phyloP scores from a whole-genome alignment of 805 yeast species.

The Geotrichum ghanense region DNA sequence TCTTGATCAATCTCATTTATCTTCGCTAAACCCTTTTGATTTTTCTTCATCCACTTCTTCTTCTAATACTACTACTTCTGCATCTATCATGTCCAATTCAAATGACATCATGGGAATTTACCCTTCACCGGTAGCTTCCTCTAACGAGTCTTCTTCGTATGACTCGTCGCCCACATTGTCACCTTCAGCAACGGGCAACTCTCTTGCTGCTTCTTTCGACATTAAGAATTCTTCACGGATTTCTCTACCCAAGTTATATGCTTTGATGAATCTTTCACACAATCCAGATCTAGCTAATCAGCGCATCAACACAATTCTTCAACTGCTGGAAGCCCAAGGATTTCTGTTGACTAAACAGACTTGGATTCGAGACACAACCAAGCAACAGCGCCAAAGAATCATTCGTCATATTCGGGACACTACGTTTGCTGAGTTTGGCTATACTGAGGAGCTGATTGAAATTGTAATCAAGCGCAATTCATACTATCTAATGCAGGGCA shows the following conservation, averaged over 20 bases:
- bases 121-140: not conserved
- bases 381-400: slow-evolving; percentile 36
- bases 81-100: no score
- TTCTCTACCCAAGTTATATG: slow-evolving; percentile 27
- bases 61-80: no score
- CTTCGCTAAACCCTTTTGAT: no score
- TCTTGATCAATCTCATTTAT: no score
- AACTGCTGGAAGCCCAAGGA: slow-evolving; percentile 37
- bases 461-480: slow-evolving; percentile 72
- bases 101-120: not conserved
- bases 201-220: slow-evolving; percentile 5
- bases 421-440: slow-evolving; percentile 40
- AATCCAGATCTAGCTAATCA: slow-evolving; percentile 27
- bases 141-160: slow-evolving; percentile 1
- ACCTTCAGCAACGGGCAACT: not conserved
- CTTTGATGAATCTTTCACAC: slow-evolving; percentile 27
- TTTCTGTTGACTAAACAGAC: slow-evolving; percentile 69
- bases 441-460: slow-evolving; percentile 46
- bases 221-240: slow-evolving; percentile 26
- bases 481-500: slow-evolving; percentile 68
- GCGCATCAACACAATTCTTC: slow-evolving; percentile 28
- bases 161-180: slow-evolving; percentile 1
- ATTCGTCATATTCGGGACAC: slow-evolving; percentile 37
- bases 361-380: slow-evolving; percentile 73
- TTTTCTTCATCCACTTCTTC: no score